Evolutionary conservation across 208 protist genomes (phyloP).

Genomic region (Angomonas deanei): DNA sequence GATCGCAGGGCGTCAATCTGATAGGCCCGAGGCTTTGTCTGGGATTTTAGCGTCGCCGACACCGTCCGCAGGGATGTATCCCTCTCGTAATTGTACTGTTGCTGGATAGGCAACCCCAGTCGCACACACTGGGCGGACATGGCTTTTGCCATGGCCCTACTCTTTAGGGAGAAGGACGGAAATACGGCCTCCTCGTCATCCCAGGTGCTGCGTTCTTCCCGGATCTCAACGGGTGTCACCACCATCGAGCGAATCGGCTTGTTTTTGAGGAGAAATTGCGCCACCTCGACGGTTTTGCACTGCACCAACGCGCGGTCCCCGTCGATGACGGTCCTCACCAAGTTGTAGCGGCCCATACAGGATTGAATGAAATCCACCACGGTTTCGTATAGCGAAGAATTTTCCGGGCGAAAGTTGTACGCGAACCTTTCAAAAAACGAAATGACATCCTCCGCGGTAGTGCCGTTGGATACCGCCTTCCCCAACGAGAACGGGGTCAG

Average conservation of each 20-base stretch:
- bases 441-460: conserved; percentile 87
- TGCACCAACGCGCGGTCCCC: conserved; percentile 51
- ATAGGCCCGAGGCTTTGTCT: conserved; percentile 75
- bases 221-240: conserved; percentile 25
- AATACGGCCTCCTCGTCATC: conserved; percentile 14
- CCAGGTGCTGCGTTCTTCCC: conserved; percentile 18
- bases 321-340: conserved; percentile 70
- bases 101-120: conserved; percentile 73
- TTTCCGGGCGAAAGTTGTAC: conserved; percentile 47
- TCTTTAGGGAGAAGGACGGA: conserved; percentile 46
- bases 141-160: conserved; percentile 48
- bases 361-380: conserved; percentile 57
- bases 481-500: conserved; percentile 97
- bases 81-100: conserved; percentile 81
- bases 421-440: conserved; percentile 69
- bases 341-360: conserved; percentile 77
- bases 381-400: background rate
- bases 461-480: conserved; percentile 93
- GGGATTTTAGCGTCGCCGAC: conserved; percentile 54
- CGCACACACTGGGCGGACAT: conserved; percentile 66
- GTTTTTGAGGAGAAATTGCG: conserved; percentile 46
- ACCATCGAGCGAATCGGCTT: conserved; percentile 42
- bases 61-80: conserved; percentile 56
- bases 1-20: conserved; percentile 82
- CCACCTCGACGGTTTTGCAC: conserved; percentile 50